Percentiles rank a stretch among this genome's conserved stretches.
Conservation (phyloP, 331 rosid genomes). For the Pyrus hybrid region DNA sequence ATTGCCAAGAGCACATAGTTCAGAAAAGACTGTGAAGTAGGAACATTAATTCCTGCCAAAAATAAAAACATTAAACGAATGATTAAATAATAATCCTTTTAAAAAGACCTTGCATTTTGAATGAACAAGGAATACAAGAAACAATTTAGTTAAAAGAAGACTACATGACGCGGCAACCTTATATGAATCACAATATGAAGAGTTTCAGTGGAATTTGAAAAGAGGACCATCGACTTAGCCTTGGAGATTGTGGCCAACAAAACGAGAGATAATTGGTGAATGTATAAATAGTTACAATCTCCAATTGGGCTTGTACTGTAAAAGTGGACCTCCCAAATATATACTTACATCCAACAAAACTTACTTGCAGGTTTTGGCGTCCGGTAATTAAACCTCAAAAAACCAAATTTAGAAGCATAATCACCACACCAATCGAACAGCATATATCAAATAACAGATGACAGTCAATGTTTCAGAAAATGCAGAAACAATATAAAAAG, state of each 20-base stretch:
- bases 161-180: neutral
- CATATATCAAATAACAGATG: neutral
- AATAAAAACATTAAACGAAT: neutral
- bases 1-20: slow-evolving; percentile 67
- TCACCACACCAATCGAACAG: too few species aligned
- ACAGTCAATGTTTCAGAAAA: neutral
- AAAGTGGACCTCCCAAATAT: neutral
- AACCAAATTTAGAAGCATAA: too few species aligned
- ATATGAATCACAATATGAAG: neutral
- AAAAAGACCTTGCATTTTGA: neutral
- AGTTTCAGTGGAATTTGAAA: neutral
- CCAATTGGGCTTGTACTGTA: too few species aligned
- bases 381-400: neutral
- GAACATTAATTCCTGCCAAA: slow-evolving; percentile 63
- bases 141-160: neutral
- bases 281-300: neutral
- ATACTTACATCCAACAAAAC: neutral
- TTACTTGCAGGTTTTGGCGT: neutral
- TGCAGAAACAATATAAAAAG: neutral
- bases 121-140: neutral
- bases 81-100: neutral
- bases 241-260: neutral
- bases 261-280: neutral
- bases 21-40: slow-evolving; percentile 85
- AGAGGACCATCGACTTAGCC: neutral